Percentiles rank a stretch among this genome's conserved stretches.
Conservation (phyloP, 768 basidiomycete genomes). For the Xerocomellus amylosporus region DNA sequence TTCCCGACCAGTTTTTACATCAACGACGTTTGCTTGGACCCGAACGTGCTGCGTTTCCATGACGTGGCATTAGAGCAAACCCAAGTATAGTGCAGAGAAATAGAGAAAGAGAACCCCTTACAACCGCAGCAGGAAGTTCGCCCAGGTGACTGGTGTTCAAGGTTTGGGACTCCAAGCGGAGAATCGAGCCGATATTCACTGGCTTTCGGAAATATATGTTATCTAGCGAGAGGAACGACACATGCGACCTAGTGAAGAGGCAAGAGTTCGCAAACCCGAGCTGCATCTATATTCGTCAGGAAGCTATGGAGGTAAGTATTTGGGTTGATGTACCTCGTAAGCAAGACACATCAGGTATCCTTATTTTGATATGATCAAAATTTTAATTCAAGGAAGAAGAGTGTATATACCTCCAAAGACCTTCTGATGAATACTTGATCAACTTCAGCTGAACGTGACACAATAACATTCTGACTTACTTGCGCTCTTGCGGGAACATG, state of each 20-base stretch:
- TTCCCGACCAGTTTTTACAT: conserved; percentile 61
- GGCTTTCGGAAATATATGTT: conserved; percentile 76
- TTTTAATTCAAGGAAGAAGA: neutral
- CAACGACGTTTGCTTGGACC: conserved; percentile 69
- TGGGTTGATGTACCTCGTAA: conserved; percentile 50
- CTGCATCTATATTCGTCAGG: conserved; percentile 32
- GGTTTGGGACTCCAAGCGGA: conserved; percentile 68
- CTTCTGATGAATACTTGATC: conserved; percentile 69
- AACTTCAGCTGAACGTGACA: neutral
- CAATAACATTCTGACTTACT: conserved; percentile 45
- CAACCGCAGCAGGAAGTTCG: conserved; percentile 48
- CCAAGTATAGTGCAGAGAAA: neutral
- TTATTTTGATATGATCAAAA: conserved; percentile 11
- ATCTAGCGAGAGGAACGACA: conserved; percentile 76
- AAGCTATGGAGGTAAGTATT: neutral
- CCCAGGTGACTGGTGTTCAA: conserved; percentile 47
- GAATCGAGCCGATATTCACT: conserved; percentile 81
- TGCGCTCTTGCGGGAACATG: conserved; percentile 85
- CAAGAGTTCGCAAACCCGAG: conserved; percentile 72
- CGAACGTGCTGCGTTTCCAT: conserved; percentile 54
- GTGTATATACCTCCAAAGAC: conserved; percentile 73
- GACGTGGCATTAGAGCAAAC: neutral
- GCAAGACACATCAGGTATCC: conserved; percentile 63
- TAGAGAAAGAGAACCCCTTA: conserved; percentile 32
- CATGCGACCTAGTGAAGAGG: conserved; percentile 61